Conservation (phyloP, 352 stramenopile species). For the Globisporangium takayamanum region DNA sequence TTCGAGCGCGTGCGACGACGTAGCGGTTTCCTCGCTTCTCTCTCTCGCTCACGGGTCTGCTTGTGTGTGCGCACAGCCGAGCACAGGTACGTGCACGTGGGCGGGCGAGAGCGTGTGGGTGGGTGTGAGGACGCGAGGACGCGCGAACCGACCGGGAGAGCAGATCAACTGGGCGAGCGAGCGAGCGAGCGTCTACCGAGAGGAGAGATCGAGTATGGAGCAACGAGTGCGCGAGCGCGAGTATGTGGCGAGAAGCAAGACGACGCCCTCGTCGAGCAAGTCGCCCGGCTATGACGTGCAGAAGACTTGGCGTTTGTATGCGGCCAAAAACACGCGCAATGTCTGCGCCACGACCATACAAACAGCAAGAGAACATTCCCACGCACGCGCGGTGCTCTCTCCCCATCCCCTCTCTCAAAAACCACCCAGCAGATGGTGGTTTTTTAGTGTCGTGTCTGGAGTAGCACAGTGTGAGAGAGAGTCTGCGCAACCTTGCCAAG, state of each 20-base stretch:
- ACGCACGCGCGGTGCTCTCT: not conserved
- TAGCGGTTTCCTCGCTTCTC: not conserved
- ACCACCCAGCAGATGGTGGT: not conserved
- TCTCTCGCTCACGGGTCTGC: no score
- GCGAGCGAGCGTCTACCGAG: not conserved
- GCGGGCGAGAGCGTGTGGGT: no score
- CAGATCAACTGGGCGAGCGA: no score
- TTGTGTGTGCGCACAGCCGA: not conserved
- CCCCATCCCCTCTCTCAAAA: not conserved
- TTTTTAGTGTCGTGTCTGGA: not conserved
- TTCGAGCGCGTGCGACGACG: not conserved
- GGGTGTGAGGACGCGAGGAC: not conserved
- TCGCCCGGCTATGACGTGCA: not conserved
- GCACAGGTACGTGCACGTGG: not conserved
- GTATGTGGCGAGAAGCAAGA: not conserved
- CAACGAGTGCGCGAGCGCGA: not conserved
- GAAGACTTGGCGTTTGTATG: not conserved
- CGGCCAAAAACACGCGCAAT: not conserved
- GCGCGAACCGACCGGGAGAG: no score
- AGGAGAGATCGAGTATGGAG: not conserved
- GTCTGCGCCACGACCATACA: not conserved
- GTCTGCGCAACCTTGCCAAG: no score
- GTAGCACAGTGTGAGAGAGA: no score
- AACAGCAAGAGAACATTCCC: not conserved
- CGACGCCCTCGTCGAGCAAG: not conserved